Evolutionary conservation across 495 filamentous ascomycete genomes (phyloP), one percentile per base, ranked within the genome.

Genomic region (Xylaria venustula): DNA sequence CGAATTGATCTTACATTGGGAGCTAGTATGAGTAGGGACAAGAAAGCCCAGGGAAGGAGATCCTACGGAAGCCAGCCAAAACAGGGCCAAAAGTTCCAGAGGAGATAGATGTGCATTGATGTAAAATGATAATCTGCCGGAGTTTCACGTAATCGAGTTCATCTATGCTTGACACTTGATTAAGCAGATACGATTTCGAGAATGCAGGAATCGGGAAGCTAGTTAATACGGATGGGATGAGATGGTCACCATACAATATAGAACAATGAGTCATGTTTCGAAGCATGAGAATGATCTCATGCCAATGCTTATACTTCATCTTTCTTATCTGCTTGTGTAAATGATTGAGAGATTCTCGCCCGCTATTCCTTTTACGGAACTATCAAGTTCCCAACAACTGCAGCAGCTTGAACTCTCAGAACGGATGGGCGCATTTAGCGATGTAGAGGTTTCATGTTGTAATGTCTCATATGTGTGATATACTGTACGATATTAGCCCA

Each of bases 1-100:
- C 83, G 91, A 46, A 89, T 98, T 28, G 94, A 98, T 72, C 88
- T 98, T 66, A 86, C 85, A 32, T 76, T 98, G 28, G 92, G 93
- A 0, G 86, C 93, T 7, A 92, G 93, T 64, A 86, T 98, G 87
- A 85, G 84, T 58, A 79, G 90, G 60, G 91, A 96, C 68, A 97
- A 95, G 86, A 94, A 92, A 78, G 74, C 80, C 34, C 81, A 83
- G 64, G 86, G 85, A 9, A 81, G 93, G 67, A 86, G 93, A 66
- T 81, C 83, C 7, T 98, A 98, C 75, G 93, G 94, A 23, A 84
- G 81, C 60, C 82, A 85, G 68, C 82, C 82, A 26, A 63, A 66
- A 20, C 79, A 81, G 64, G 64, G 52, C 22, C 64, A 67, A 30
- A 71, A 71, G 60, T 71, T 71, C 19, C 59, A 63, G 25, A 67